These are phyloP conservation scores for Mollisiaceae sp. DNA, from an alignment of 2,329 filamentous ascomycete genomes.

Conservation along the genomic window DNA sequence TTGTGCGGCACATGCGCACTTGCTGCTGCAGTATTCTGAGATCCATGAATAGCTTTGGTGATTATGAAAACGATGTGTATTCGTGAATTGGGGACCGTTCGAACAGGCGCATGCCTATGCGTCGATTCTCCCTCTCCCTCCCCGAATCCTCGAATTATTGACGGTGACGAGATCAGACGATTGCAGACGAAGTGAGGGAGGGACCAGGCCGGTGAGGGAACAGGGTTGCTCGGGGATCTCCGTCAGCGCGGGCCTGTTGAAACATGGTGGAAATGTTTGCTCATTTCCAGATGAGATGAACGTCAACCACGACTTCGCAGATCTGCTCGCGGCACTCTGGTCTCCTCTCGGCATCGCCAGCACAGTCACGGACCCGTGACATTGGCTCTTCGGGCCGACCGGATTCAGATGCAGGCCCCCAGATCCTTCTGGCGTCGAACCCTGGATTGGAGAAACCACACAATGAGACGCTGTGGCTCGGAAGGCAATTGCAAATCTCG, in stretches of 20 bases:
- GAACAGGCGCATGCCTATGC: not conserved
- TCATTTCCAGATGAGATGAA: conserved; percentile 1
- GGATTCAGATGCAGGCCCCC: conserved; percentile 3
- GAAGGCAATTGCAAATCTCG: conserved; percentile 7
- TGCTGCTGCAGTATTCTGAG: not conserved
- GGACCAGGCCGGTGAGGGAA: not conserved
- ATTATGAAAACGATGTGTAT: not conserved
- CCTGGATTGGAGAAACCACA: not conserved
- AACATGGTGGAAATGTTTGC: conserved; percentile 2
- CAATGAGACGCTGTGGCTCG: conserved; percentile 1
- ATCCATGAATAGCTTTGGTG: not conserved
- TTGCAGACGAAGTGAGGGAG: too few relatives aligned
- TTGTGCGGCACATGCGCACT: not conserved
- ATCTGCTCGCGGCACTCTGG: not conserved
- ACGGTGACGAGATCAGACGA: not conserved
- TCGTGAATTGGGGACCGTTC: not conserved
- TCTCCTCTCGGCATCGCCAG: not conserved
- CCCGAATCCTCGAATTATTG: not conserved
- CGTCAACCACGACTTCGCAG: not conserved
- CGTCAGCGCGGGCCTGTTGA: not conserved
- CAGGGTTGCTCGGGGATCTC: not conserved
- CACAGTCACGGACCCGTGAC: not conserved
- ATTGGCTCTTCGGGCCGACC: not conserved
- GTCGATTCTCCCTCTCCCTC: not conserved
- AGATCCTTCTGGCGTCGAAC: not conserved